phyloP scores from a whole-genome alignment of 2,329 filamentous ascomycete genomes.

The Sarocladium strictum region DNA sequence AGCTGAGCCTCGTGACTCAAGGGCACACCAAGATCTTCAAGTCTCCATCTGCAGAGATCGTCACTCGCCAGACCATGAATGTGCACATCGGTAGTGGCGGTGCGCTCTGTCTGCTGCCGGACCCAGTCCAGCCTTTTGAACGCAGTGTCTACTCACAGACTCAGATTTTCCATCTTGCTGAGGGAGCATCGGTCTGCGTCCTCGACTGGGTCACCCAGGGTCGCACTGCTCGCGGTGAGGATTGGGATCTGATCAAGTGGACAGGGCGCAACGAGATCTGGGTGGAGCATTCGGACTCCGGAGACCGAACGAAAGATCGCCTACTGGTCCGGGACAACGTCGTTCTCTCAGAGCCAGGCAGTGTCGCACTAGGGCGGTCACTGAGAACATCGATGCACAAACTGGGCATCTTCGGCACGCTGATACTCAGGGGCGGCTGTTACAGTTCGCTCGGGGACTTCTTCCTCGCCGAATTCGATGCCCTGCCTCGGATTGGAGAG shows the following conservation, averaged over 20 bases:
- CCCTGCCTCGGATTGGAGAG: slow-evolving; percentile 74
- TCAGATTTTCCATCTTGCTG: slow-evolving; percentile 65
- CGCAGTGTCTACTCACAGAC: slow-evolving; percentile 77
- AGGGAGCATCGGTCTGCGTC: slow-evolving; percentile 63
- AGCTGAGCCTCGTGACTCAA: slow-evolving; percentile 62
- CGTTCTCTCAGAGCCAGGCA: slow-evolving; percentile 57
- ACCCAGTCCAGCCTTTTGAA: slow-evolving; percentile 88
- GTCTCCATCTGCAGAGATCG: slow-evolving; percentile 48
- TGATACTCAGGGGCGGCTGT: slow-evolving; percentile 72
- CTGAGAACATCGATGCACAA: slow-evolving; percentile 63
- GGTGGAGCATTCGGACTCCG: slow-evolving; percentile 27
- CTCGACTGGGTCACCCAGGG: slow-evolving; percentile 95
- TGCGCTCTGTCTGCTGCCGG: slow-evolving; percentile 67
- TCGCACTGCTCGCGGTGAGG: slow-evolving; percentile 75
- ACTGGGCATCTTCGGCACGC: slow-evolving; percentile 73
- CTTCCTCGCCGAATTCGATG: slow-evolving; percentile 73
- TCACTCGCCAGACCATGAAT: slow-evolving; percentile 52
- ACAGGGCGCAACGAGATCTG: slow-evolving; percentile 86
- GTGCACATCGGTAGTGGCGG: slow-evolving; percentile 44
- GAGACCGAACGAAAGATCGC: slow-evolving; percentile 35
- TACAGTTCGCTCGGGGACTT: slow-evolving; percentile 63
- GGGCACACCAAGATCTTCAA: slow-evolving; percentile 97
- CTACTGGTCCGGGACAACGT: slow-evolving; percentile 83
- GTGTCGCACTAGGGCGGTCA: slow-evolving; percentile 29
- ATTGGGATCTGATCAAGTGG: slow-evolving; percentile 80